Percentiles rank a stretch among this genome's conserved stretches.
These are phyloP conservation scores for Cladosporium sp. DNA, from an alignment of 2,329 filamentous ascomycete species.

Conservation along the genomic window DNA sequence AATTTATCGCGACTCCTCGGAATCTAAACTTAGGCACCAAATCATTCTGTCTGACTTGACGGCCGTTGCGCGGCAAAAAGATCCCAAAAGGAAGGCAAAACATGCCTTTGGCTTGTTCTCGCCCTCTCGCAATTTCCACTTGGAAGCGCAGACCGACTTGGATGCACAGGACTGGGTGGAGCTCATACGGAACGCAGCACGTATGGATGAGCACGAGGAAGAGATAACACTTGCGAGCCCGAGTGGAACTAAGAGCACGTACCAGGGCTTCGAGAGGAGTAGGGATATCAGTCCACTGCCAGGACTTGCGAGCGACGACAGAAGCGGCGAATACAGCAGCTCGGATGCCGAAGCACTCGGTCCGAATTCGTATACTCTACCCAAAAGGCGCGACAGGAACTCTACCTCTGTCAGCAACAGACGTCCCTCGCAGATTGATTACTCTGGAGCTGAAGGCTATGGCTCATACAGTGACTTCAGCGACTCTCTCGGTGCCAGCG, in stretches of 20 bases:
- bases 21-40: slow-evolving; percentile 85
- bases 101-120: slow-evolving; percentile 93
- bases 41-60: slow-evolving; percentile 87
- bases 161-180: slow-evolving; percentile 88
- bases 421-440: slow-evolving; percentile 61
- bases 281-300: slow-evolving; percentile 28
- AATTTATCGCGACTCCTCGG: slow-evolving; percentile 88
- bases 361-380: slow-evolving; percentile 23
- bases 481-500: slow-evolving; percentile 33
- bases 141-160: slow-evolving; percentile 70
- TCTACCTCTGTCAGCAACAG: slow-evolving; percentile 41
- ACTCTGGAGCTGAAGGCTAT: slow-evolving; percentile 62
- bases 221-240: slow-evolving; percentile 76
- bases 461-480: slow-evolving; percentile 87
- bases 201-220: slow-evolving; percentile 85
- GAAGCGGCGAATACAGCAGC: slow-evolving; percentile 41
- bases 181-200: slow-evolving; percentile 73
- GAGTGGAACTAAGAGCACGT: slow-evolving; percentile 51
- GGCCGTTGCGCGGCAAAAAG: slow-evolving; percentile 83
- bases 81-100: slow-evolving; percentile 81
- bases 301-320: slow-evolving; percentile 4
- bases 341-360: slow-evolving; percentile 44
- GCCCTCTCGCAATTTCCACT: slow-evolving; percentile 84
- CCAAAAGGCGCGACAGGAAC: slow-evolving; percentile 31
- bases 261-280: slow-evolving; percentile 43